Evolutionary conservation across 2,329 filamentous ascomycete genomes (phyloP), one percentile per base, ranked within the genome.

Genomic region (Alternaria sp.): DNA sequence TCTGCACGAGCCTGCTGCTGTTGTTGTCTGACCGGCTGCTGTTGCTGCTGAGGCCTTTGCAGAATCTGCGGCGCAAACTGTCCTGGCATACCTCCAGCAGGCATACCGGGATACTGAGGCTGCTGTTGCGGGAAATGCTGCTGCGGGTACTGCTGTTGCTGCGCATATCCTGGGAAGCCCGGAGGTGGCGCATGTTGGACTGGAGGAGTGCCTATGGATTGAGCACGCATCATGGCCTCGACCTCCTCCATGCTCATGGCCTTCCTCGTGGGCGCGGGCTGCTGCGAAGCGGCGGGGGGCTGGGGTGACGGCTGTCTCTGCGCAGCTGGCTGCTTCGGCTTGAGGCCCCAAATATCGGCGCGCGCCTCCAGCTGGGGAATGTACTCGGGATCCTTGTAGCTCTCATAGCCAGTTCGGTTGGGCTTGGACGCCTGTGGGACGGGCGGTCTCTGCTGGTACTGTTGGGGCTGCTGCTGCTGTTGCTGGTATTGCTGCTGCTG

Each of bases 211-310:
- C 64, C 62, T 22, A 87, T 86, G 32, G 87, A 81, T 68, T 94
- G 90, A 34, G 87, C 85, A 61, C 91, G 88, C 90, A 99, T 94
- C 65, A 93, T 89, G 54, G 94, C 94, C 81, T 99, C 95, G 20
- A 99, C 94, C 81, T 99, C 95, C 77, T 98, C 95, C 73, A 99
- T 79, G 72, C 93, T 98, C 91, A 99, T 89, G 81, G 97, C 90
- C 82, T 94, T 97, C 72, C 89, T 88, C 5, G 79, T 67, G 8
- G 61, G 62, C 26, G 75, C 70, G 3, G 65, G 54, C 36, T 67
- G 67, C 14, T 67, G 61, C 20, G 65, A 34, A 43, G 66, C 49
- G 59, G 62, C 24, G 46, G 69, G 43, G 57, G 67, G 57, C 56
- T 69, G 61, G 11, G 63, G 70, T 52, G 76, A 70, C 9, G 64